Conservation (phyloP, 179 eudicot genomes). For the Spergularia azorica region DNA sequence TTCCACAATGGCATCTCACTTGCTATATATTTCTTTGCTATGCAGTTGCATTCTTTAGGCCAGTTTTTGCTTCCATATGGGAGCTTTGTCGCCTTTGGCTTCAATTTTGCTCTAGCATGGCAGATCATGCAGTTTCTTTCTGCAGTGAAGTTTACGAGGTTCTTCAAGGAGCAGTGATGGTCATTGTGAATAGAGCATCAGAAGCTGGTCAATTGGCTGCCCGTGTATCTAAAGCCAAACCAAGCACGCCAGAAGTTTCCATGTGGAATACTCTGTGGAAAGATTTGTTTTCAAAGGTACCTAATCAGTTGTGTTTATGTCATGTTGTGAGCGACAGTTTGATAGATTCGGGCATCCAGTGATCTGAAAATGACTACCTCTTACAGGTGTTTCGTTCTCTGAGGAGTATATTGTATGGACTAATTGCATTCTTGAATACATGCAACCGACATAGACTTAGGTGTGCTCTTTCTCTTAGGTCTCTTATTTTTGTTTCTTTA, state of each 20-base stretch:
- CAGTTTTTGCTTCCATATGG: slow-evolving; percentile 35
- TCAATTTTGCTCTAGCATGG: slow-evolving; percentile 28
- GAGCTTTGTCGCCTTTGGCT: slow-evolving; percentile 30
- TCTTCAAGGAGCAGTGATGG: slow-evolving; percentile 35
- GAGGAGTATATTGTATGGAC: slow-evolving; percentile 69
- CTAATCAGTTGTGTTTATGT: neutral
- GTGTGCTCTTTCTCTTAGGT: slow-evolving; percentile 29
- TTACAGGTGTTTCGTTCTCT: slow-evolving; percentile 78
- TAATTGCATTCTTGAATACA: slow-evolving; percentile 67
- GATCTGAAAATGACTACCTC: slow-evolving; percentile 12
- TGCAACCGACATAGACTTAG: slow-evolving; percentile 92
- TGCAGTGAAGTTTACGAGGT: slow-evolving; percentile 33
- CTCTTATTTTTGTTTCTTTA: neutral
- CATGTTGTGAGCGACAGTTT: neutral
- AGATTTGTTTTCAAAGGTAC: slow-evolving; percentile 86
- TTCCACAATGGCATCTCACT: slow-evolving; percentile 4
- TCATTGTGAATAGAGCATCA: slow-evolving; percentile 28
- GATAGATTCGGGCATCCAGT: neutral
- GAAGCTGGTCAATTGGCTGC: slow-evolving; percentile 41
- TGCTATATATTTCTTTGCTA: slow-evolving; percentile 1
- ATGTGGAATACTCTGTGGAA: slow-evolving; percentile 78
- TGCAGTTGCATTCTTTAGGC: slow-evolving; percentile 37
- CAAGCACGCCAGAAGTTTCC: slow-evolving; percentile 61
- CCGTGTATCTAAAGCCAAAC: slow-evolving; percentile 48
- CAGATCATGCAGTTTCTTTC: slow-evolving; percentile 25